Percentiles rank a stretch among this genome's conserved stretches.
Evolutionary conservation across 1,139 yeast genomes (phyloP).

Genomic region (Pichia sp.): DNA sequence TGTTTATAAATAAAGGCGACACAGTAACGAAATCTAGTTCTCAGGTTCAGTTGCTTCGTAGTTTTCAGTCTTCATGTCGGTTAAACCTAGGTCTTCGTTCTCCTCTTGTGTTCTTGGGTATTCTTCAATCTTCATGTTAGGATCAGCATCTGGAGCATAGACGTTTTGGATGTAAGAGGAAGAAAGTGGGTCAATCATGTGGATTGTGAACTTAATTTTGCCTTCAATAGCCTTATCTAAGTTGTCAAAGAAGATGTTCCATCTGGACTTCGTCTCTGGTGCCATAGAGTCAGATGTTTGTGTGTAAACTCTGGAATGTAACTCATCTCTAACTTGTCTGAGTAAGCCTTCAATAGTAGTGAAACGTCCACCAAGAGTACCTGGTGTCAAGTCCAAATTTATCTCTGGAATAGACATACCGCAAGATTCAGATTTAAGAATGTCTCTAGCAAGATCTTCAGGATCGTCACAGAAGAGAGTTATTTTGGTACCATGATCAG

Average conservation of each 20-base stretch:
- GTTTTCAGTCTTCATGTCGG: conserved; percentile 49
- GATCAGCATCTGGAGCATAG: conserved; percentile 97
- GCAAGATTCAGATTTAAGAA: conserved; percentile 92
- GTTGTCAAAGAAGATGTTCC: conserved; percentile 72
- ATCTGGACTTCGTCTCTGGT: conserved; percentile 60
- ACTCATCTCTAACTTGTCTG: conserved; percentile 82
- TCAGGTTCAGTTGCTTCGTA: conserved; percentile 3
- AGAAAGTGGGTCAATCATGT: conserved; percentile 92
- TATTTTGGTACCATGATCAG: conserved; percentile 73
- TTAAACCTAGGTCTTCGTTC: conserved; percentile 87
- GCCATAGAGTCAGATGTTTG: conserved; percentile 93
- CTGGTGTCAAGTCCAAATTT: conserved; percentile 85
- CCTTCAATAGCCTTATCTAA: conserved; percentile 83
- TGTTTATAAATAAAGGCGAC: too few relatives aligned
- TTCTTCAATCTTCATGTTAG: conserved; percentile 88
- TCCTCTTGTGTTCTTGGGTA: conserved; percentile 82
- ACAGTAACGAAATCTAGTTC: too few relatives aligned
- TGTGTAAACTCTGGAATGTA: conserved; percentile 76
- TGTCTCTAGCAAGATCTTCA: conserved; percentile 91
- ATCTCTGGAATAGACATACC: conserved; percentile 82
- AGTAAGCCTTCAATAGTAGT: conserved; percentile 94
- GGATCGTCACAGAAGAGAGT: conserved; percentile 77
- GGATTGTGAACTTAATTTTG: conserved; percentile 70
- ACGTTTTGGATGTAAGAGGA: conserved; percentile 94
- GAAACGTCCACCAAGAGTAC: conserved; percentile 96